Evolutionary conservation across 2,329 filamentous ascomycete genomes (phyloP).

Genomic region (Cladosporium austrohemisphaericum): DNA sequence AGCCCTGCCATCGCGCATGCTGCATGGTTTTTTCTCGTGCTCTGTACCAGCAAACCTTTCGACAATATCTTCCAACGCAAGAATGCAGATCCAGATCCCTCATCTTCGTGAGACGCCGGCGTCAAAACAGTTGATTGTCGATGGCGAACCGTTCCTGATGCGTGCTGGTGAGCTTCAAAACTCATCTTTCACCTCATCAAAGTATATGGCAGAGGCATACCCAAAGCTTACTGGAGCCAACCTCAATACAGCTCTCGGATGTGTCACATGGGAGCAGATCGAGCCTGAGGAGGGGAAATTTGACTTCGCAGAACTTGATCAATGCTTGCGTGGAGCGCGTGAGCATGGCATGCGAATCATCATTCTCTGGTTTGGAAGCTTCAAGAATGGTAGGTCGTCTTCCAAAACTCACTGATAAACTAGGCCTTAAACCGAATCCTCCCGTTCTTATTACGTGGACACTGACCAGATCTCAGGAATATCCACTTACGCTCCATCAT

Average conservation of each 20-base stretch:
- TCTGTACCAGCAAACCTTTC: no score
- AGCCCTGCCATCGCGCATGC: background rate
- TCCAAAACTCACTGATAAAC: no score
- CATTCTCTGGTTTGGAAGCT: conserved; percentile 47
- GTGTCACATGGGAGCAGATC: conserved; percentile 46
- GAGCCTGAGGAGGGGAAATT: conserved; percentile 45
- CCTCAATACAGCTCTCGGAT: conserved; percentile 46
- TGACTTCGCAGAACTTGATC: conserved; percentile 42
- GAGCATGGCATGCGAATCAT: conserved; percentile 39
- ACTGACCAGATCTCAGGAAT: conserved; percentile 24
- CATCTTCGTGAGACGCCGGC: conserved; percentile 16
- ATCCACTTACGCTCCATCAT: conserved; percentile 38
- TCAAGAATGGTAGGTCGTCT: conserved; percentile 43
- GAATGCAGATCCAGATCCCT: conserved; percentile 15
- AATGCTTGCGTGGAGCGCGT: conserved; percentile 38
- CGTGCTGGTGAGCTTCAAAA: conserved; percentile 48
- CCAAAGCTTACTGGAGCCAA: conserved; percentile 40
- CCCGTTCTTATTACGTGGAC: background rate
- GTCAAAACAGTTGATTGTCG: conserved; percentile 40
- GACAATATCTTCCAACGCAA: background rate
- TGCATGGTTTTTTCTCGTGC: background rate
- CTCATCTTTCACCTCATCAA: conserved; percentile 43
- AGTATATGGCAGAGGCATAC: conserved; percentile 46
- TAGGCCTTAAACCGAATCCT: no score
- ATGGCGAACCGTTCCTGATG: conserved; percentile 45